These are phyloP conservation scores for Calonectria pseudoturangicola DNA, from an alignment of 2,329 filamentous ascomycete species.

Conservation along the genomic window DNA sequence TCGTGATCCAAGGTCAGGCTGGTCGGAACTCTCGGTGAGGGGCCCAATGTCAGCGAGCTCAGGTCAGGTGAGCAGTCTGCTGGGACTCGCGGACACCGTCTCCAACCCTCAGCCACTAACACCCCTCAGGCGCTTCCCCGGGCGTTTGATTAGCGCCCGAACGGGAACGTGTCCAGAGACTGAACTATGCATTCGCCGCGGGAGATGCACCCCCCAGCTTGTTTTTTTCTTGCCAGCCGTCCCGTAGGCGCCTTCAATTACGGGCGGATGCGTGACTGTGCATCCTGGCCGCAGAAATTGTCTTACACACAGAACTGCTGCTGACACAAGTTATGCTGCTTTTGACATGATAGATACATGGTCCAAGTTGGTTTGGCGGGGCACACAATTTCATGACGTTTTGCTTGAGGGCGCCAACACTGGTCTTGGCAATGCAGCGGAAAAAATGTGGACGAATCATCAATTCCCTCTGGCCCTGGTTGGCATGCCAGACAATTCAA, in stretches of 20 bases:
- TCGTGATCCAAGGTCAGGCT: slow-evolving; percentile 52
- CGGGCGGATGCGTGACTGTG: slow-evolving; percentile 42
- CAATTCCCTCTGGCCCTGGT: slow-evolving; percentile 32
- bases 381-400: slow-evolving; percentile 47
- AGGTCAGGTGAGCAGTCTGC: slow-evolving; percentile 50
- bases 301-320: slow-evolving; percentile 49
- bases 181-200: slow-evolving; percentile 31
- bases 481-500: slow-evolving; percentile 30
- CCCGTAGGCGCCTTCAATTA: slow-evolving; percentile 29
- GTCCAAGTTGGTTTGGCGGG: slow-evolving; percentile 18
- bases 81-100: slow-evolving; percentile 28
- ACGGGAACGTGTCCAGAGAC: slow-evolving; percentile 32
- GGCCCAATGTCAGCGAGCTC: slow-evolving; percentile 41
- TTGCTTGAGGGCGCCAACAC: slow-evolving; percentile 32
- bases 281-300: slow-evolving; percentile 50
- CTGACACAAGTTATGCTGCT: slow-evolving; percentile 48
- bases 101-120: slow-evolving; percentile 15
- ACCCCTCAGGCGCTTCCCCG: slow-evolving; percentile 31
- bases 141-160: slow-evolving; percentile 37
- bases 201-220: slow-evolving; percentile 14
- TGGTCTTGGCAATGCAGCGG: slow-evolving; percentile 40
- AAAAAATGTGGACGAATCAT: slow-evolving; percentile 41
- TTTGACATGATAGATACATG: slow-evolving; percentile 23
- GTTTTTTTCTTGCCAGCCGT: slow-evolving; percentile 1
- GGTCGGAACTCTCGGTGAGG: slow-evolving; percentile 53